Evolutionary conservation across 2,329 filamentous ascomycete genomes (phyloP).

Genomic region (Sclerotinia borealis): DNA sequence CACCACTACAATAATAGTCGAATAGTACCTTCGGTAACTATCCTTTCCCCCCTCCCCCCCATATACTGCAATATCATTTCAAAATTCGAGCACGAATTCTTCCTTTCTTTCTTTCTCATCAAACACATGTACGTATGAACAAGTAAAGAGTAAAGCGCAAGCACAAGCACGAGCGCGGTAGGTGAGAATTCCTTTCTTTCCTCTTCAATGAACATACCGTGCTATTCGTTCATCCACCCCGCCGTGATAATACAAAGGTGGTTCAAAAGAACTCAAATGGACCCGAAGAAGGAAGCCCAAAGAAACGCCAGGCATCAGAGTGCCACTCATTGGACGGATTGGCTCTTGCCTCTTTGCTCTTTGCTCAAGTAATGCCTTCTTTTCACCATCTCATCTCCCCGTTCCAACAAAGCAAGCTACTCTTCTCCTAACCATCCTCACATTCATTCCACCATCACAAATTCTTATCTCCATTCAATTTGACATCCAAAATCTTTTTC

Average conservation of each 20-base stretch:
- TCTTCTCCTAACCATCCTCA: not conserved
- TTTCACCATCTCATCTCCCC: not conserved
- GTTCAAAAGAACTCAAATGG: too few relatives aligned
- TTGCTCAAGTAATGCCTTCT: not conserved
- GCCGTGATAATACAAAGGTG: not conserved
- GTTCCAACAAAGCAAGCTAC: not conserved
- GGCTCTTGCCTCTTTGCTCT: not conserved
- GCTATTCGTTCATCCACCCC: too few relatives aligned
- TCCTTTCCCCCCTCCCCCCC: too few relatives aligned
- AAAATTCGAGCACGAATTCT: too few relatives aligned
- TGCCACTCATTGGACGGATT: not conserved
- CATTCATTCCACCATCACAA: not conserved
- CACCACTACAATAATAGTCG: too few relatives aligned
- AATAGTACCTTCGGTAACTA: too few relatives aligned
- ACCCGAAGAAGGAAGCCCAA: not conserved
- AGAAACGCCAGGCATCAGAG: not conserved
- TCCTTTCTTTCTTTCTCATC: too few relatives aligned
- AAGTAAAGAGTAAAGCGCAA: not conserved
- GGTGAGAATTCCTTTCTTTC: too few relatives aligned
- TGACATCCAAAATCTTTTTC: constrained; percentile 42
- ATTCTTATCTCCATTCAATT: not conserved
- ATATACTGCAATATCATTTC: too few relatives aligned
- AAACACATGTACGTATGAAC: not conserved
- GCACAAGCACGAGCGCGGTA: too few relatives aligned
- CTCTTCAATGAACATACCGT: too few relatives aligned